Conservation (phyloP, 73 alveolate genomes). For the Breviolum minutum region DNA sequence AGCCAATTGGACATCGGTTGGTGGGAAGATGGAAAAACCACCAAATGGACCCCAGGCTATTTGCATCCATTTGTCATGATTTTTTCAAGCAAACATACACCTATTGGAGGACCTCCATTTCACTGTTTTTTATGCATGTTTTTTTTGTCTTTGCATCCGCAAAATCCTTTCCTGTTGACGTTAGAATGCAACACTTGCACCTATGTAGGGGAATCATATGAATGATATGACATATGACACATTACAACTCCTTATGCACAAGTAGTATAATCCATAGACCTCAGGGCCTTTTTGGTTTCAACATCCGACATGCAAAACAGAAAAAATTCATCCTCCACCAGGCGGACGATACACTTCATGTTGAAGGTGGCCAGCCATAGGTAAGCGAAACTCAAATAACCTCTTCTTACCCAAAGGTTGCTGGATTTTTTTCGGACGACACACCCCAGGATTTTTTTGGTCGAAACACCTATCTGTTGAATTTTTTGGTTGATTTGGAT, state of each 20-base stretch:
- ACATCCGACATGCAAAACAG: background rate
- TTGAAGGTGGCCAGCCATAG: constrained; percentile 73
- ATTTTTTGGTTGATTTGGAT: background rate
- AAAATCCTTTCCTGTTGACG: background rate
- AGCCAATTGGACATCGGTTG: too few relatives aligned
- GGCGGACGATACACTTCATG: constrained; percentile 65
- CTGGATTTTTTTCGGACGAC: background rate
- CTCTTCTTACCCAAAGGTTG: background rate
- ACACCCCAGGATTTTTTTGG: background rate
- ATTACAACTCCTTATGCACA: too few relatives aligned
- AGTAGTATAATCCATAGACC: too few relatives aligned
- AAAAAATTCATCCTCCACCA: background rate
- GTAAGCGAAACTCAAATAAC: constrained; percentile 27
- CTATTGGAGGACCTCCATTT: too few relatives aligned
- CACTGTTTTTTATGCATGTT: too few relatives aligned
- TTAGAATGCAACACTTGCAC: background rate
- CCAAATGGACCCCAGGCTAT: too few relatives aligned
- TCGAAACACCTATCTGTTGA: background rate
- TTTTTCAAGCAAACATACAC: too few relatives aligned
- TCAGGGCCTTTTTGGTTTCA: too few relatives aligned
- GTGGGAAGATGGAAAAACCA: too few relatives aligned
- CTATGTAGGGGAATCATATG: background rate
- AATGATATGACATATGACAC: too few relatives aligned
- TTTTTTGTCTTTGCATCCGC: background rate
- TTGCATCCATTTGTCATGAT: too few relatives aligned